Evolutionary conservation across 2,329 filamentous ascomycete genomes (phyloP), one percentile per base, ranked within the genome.

Genomic region (Aschersonia sp.): DNA sequence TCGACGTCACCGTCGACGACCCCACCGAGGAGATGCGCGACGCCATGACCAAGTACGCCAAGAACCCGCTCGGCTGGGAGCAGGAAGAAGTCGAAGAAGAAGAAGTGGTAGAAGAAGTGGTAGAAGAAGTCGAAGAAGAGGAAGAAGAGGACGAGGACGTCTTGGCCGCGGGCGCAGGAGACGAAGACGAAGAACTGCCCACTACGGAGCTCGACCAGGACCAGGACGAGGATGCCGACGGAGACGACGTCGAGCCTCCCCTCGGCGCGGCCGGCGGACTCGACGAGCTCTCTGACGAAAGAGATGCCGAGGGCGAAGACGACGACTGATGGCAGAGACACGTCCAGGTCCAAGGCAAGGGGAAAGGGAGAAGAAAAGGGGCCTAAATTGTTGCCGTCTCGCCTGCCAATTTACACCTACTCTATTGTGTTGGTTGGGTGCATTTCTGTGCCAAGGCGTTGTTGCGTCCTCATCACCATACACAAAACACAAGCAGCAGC

Each of bases 1-100:
- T 79, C 44, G 71, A 78, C 46, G 63, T 80, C 30, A 68, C 65
- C 7, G 66, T 82, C 11, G 66, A 71, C 33, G 75, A 79, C 42
- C 76, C 77, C 6, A 68, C 66, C 32, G 75, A 78, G 43, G 69
- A 73, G 11, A 70, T 76, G 57, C 64, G 61, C 43, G 64, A 65
- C n/a, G 66, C 70, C 51, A 73, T 79, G 62, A 67, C 68, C 49
- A 58, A 66, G 46, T 81, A 72, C 63, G 71, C 69, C 57, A 66
- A 68, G 29, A 64, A 76, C 51, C 76, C 76, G 4, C 69, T 75
- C 31, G 72, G 71, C 22, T 69, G 65, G 53, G 59, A 69, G 22
- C 65, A 70, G 30, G 64, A 64, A 14, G 62, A 58, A 14, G 63
- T 61, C 30, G 66, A 66, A 41, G 60, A 60, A 30, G 31, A 32